Evolutionary conservation across 257 asterid species (phyloP).

Genomic region (Capsicum baccatum): DNA sequence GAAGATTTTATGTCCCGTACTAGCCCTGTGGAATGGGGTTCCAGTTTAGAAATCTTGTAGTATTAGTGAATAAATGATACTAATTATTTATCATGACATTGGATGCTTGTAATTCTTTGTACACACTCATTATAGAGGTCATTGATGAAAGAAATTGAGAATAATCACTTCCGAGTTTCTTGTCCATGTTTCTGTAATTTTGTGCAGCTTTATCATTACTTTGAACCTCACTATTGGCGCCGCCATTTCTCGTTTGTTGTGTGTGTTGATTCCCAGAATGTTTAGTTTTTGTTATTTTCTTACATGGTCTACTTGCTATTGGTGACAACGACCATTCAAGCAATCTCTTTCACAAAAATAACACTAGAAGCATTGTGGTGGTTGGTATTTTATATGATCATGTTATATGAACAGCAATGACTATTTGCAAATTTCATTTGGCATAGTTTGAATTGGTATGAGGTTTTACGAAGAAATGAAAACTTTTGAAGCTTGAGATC

Average conservation of each 20-base stretch:
- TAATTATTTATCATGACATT: background rate
- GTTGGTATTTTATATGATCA: background rate
- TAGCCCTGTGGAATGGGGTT: constrained; percentile 20
- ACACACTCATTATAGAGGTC: background rate
- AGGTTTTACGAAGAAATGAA: background rate
- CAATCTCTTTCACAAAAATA: background rate
- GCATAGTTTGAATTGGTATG: background rate
- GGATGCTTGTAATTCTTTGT: background rate
- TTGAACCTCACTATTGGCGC: background rate
- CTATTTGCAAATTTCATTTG: background rate
- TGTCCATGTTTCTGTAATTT: background rate
- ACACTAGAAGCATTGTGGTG: background rate
- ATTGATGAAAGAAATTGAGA: background rate
- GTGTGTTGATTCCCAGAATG: background rate
- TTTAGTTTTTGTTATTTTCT: constrained; percentile 4
- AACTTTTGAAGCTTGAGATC: background rate
- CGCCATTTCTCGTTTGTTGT: background rate
- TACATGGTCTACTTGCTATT: background rate
- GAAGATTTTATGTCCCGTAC: background rate
- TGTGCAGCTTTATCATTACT: background rate
- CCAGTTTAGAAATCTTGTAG: background rate
- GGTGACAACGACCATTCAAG: background rate
- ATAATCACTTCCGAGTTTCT: constrained; percentile 7
- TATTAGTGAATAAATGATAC: background rate
- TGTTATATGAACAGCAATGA: constrained; percentile 2